Evolutionary conservation across 2,329 filamentous ascomycete genomes (phyloP).

Genomic region (Alternaria arbusti): DNA sequence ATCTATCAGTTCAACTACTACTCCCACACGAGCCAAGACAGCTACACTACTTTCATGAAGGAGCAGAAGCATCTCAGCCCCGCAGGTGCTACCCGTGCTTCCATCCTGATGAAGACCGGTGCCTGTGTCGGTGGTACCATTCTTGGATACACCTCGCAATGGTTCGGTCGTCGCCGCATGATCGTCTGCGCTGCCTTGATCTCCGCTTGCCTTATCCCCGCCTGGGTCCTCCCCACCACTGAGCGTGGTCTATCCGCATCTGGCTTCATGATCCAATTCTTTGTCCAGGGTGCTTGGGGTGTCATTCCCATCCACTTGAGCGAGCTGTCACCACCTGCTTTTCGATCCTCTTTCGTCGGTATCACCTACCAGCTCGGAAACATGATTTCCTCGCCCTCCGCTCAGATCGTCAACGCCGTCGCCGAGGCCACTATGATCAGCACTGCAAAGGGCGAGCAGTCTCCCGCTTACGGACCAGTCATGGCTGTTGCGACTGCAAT

Average conservation of each 20-base stretch:
- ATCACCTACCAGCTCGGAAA: slow-evolving; percentile 78
- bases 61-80: slow-evolving; percentile 73
- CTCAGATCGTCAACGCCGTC: slow-evolving; percentile 79
- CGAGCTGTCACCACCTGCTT: slow-evolving; percentile 73
- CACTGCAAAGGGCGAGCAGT: slow-evolving; percentile 60
- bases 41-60: slow-evolving; percentile 81
- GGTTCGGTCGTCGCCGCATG: slow-evolving; percentile 72
- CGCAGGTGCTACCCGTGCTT: slow-evolving; percentile 69
- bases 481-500: slow-evolving; percentile 82
- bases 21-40: slow-evolving; percentile 81
- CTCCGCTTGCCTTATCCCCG: slow-evolving; percentile 68
- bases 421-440: slow-evolving; percentile 63
- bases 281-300: slow-evolving; percentile 54
- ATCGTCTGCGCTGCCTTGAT: slow-evolving; percentile 68
- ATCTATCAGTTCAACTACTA: slow-evolving; percentile 62
- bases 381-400: slow-evolving; percentile 74
- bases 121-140: slow-evolving; percentile 76
- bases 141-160: slow-evolving; percentile 77
- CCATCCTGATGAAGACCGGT: slow-evolving; percentile 81
- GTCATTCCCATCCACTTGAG: slow-evolving; percentile 71
- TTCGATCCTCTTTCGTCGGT: slow-evolving; percentile 73
- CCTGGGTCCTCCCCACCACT: slow-evolving; percentile 71
- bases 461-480: slow-evolving; percentile 74
- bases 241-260: slow-evolving; percentile 66
- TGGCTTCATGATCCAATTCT: slow-evolving; percentile 71